These are phyloP conservation scores for Arbutus unedo DNA, from an alignment of 148 eudicot species.

Conservation along the genomic window DNA sequence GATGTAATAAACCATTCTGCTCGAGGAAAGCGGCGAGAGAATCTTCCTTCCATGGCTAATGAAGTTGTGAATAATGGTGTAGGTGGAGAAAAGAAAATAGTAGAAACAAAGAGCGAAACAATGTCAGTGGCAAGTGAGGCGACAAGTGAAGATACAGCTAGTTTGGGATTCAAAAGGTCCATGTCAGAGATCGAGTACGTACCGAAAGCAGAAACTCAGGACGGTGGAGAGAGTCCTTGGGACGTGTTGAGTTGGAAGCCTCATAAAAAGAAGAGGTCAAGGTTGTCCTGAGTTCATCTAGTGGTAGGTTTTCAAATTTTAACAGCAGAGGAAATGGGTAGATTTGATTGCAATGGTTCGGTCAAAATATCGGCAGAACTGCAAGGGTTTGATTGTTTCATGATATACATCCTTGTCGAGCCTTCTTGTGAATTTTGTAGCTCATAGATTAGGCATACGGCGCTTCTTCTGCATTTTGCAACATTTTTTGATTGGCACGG, in stretches of 20 bases:
- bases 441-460: not conserved
- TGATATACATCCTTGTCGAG: not conserved
- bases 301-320: constrained; percentile 29
- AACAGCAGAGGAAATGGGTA: constrained; percentile 23
- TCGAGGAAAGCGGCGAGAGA: constrained; percentile 51
- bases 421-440: constrained; percentile 6
- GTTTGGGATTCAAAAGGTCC: constrained; percentile 33
- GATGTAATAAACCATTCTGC: constrained; percentile 25
- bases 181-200: constrained; percentile 35
- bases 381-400: no score
- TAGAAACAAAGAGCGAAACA: constrained; percentile 45
- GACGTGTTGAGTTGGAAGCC: constrained; percentile 60
- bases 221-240: constrained; percentile 32
- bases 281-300: constrained; percentile 38
- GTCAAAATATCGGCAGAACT: not conserved
- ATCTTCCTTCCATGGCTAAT: constrained; percentile 19
- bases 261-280: constrained; percentile 81
- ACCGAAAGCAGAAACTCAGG: constrained; percentile 29
- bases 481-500: not conserved
- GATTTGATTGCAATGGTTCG: not conserved
- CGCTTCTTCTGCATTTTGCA: not conserved
- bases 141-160: constrained; percentile 45
- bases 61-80: constrained; percentile 21
- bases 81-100: constrained; percentile 27
- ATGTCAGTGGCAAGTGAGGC: constrained; percentile 46